phyloP scores from a whole-genome alignment of 805 yeast species.

The Spathaspora passalidarum region DNA sequence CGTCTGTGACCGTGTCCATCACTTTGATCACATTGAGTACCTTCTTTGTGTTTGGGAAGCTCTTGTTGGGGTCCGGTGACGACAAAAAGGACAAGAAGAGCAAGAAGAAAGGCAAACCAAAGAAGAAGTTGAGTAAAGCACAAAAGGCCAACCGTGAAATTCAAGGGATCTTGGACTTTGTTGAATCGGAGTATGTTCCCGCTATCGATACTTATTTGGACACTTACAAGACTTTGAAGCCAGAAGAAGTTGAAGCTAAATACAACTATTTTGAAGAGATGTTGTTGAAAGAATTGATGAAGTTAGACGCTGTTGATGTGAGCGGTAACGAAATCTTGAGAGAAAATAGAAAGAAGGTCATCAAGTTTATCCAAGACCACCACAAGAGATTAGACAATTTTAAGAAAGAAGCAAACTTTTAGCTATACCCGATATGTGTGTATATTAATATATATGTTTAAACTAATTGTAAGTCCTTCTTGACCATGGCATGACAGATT shows the following conservation, averaged over 20 bases:
- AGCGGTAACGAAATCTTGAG: conserved; percentile 51
- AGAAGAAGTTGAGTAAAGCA: conserved; percentile 37
- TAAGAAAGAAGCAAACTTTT: conserved; percentile 27
- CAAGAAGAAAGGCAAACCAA: conserved; percentile 22
- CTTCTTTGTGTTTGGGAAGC: conserved; percentile 19
- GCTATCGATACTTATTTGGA: conserved; percentile 32
- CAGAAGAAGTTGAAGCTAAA: conserved; percentile 43
- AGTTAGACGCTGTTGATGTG: conserved; percentile 62
- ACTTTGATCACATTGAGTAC: conserved; percentile 29
- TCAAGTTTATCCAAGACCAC: conserved; percentile 58
- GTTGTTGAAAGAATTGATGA: conserved; percentile 62
- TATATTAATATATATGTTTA: conserved; percentile 1
- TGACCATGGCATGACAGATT: conserved; percentile 25
- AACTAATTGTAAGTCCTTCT: conserved; percentile 17
- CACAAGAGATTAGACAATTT: conserved; percentile 54
- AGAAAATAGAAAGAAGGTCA: conserved; percentile 54
- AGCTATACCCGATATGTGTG: not conserved
- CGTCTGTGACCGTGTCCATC: conserved; percentile 33
- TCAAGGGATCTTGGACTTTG: conserved; percentile 36
- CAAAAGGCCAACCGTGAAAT: conserved; percentile 39
- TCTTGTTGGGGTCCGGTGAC: conserved; percentile 13
- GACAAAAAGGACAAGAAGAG: conserved; percentile 18
- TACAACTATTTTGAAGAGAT: conserved; percentile 62
- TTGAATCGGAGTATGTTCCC: conserved; percentile 39
- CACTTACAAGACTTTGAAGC: conserved; percentile 20